phyloP scores from a whole-genome alignment of 169 alveolate species.

The Besnoitia besnoiti region DNA sequence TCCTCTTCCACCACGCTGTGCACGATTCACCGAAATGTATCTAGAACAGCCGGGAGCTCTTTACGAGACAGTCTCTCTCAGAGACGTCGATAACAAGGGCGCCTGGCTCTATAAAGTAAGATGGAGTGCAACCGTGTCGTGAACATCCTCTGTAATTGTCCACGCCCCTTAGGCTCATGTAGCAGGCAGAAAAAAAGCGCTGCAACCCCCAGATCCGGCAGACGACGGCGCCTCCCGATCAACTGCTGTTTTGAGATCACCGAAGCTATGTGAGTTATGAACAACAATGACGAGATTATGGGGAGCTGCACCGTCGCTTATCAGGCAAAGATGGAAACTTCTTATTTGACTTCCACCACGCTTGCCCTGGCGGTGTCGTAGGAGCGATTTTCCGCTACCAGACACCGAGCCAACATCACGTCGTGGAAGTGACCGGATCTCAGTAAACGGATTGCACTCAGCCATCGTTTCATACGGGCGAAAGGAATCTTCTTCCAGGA shows the following conservation, averaged over 20 bases:
- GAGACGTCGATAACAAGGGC: conserved; percentile 43
- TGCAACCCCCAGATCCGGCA: conserved; percentile 56
- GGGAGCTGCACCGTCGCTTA: background rate
- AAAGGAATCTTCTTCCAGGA: background rate
- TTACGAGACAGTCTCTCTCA: conserved; percentile 49
- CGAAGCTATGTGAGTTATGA: conserved; percentile 59
- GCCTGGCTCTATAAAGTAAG: conserved; percentile 66
- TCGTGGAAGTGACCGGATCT: background rate
- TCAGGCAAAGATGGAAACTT: conserved; percentile 72
- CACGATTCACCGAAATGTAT: conserved; percentile 68
- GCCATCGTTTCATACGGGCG: background rate
- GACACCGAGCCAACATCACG: conserved; percentile 54
- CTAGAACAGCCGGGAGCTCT: conserved; percentile 53
- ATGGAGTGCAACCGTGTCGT: too few relatives aligned
- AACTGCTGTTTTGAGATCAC: conserved; percentile 58
- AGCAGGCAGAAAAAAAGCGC: conserved; percentile 40
- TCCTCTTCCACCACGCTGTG: conserved; percentile 73
- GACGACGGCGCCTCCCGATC: conserved; percentile 49
- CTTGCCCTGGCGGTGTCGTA: conserved; percentile 67
- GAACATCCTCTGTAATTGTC: background rate
- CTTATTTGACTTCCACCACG: conserved; percentile 72
- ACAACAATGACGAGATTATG: background rate
- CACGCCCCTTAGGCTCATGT: background rate
- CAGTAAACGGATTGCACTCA: background rate
- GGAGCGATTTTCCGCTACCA: conserved; percentile 71